Base-by-base conservation (phyloP, 257 asterid species). In the Penstemon eatonii region DNA sequence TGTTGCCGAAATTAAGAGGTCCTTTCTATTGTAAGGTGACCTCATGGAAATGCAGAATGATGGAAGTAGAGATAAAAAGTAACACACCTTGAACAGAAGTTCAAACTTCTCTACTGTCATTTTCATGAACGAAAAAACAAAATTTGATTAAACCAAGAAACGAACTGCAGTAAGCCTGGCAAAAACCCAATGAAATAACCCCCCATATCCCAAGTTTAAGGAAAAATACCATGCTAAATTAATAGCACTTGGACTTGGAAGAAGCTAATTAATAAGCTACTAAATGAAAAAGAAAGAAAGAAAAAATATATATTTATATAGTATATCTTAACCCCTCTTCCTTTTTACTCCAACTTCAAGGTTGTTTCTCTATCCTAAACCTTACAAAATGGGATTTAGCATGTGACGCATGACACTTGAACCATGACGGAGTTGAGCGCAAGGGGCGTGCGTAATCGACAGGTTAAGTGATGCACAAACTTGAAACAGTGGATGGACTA, bases 81-180 rank as follows among this genome's bases (percentile, higher is more conserved):
- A 67, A 54, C 63, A 56, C 65, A 52, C 77, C 79, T 82, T 68
- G 52, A 40, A 76, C 79, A 72, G 8, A 25, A 75, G 65, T 73
- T 70, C 79, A 51, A 75, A 50, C 52, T 47, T 15, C 39, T 66
- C 73, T 62, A 49, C 75, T 71, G 81, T 72, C 78, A 55, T 67
- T 71, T 68, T 66, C 54, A 51, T 72, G 44, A 36, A 49, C 57
- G 37, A 63, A 74, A 43, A 57, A 67, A 1, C 6, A 8, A 12
- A 46, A 25, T 1, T 71, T 51, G 36, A 10, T 37, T 64, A 56
- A 66, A 71, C 45, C 55, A 66, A 38, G 13, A 63, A 55, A 11
- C 3, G 2, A 25, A 25, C 33, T 25, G 33, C 33, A 25, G 33
- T 25, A 25, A 25, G 33, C 33, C 33, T 25, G 33, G 33, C 33